phyloP scores from a whole-genome alignment of 148 eudicot genomes.

The Vaccinium vitisidaea region DNA sequence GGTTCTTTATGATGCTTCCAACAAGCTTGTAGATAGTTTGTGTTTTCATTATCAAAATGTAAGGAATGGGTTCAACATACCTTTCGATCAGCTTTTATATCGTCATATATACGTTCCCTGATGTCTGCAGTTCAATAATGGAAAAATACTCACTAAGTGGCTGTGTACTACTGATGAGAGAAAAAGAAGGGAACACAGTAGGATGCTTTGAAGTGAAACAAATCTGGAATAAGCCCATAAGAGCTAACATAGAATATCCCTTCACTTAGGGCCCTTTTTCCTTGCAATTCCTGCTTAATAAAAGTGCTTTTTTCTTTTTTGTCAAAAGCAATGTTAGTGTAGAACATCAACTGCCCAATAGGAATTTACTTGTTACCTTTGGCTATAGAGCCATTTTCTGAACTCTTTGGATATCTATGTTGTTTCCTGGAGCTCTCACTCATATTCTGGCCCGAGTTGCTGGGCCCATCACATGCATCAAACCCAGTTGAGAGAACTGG shows the following conservation, averaged over 20 bases:
- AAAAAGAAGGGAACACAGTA: neutral
- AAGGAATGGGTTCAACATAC: conserved; percentile 20
- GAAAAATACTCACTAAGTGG: neutral
- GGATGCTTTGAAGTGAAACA: conserved; percentile 2
- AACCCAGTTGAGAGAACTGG: conserved; percentile 32
- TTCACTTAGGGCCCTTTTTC: neutral
- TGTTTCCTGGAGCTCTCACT: conserved; percentile 36
- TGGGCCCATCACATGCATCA: conserved; percentile 40
- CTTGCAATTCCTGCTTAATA: neutral
- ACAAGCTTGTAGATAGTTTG: neutral
- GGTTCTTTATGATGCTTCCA: neutral
- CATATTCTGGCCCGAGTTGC: conserved; percentile 34
- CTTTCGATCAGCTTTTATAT: conserved; percentile 37
- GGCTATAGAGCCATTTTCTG: conserved; percentile 17
- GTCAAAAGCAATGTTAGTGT: neutral
- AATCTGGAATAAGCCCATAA: neutral
- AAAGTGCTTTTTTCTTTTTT: neutral
- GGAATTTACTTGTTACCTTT: conserved; percentile 19
- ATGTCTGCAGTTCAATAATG: conserved; percentile 27
- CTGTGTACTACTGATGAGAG: neutral
- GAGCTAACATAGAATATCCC: neutral
- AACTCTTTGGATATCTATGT: conserved; percentile 20
- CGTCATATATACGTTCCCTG: conserved; percentile 30
- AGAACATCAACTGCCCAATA: too few relatives aligned
- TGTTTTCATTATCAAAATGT: neutral